A percentile compares a stretch with the other conserved stretches of the same genome.
Evolutionary conservation across 2,329 filamentous ascomycete species (phyloP).

Genomic region (Trichoderma koningiopsis): DNA sequence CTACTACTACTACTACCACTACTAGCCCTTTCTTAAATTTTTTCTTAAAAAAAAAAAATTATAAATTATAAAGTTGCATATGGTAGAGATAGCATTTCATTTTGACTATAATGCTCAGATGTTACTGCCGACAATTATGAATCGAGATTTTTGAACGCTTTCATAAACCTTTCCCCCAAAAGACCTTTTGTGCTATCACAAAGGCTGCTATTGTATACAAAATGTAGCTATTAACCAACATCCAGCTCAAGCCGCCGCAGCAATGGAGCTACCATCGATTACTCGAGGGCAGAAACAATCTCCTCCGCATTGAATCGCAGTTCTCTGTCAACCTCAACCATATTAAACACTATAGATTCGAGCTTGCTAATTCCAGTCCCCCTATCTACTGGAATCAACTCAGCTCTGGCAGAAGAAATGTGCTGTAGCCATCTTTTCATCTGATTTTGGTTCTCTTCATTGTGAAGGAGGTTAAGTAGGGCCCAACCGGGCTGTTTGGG

Average conservation of each 20-base stretch:
- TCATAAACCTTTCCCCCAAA: neutral
- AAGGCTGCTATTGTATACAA: neutral
- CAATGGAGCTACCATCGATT: constrained; percentile 8
- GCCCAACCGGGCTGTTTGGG: too few relatives aligned
- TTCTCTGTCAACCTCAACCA: neutral
- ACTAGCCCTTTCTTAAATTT: too few relatives aligned
- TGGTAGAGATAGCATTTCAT: too few relatives aligned
- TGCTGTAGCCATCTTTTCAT: neutral
- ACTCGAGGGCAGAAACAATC: neutral
- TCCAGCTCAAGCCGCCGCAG: neutral
- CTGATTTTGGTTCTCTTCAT: too few relatives aligned
- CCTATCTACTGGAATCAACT: neutral
- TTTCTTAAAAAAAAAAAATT: too few relatives aligned
- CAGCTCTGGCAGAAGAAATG: neutral
- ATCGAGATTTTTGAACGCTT: too few relatives aligned
- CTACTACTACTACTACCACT: too few relatives aligned
- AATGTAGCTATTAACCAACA: neutral
- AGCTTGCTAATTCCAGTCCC: neutral
- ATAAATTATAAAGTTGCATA: too few relatives aligned
- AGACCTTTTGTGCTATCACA: neutral
- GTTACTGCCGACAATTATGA: too few relatives aligned
- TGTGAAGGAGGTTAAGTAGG: too few relatives aligned
- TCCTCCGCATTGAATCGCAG: neutral
- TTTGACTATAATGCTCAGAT: too few relatives aligned
- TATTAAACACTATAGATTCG: neutral